Percentiles rank a stretch among this genome's conserved stretches.
Conservation (phyloP, 345 rosid genomes). For the Eucalyptus camaldulensis region DNA sequence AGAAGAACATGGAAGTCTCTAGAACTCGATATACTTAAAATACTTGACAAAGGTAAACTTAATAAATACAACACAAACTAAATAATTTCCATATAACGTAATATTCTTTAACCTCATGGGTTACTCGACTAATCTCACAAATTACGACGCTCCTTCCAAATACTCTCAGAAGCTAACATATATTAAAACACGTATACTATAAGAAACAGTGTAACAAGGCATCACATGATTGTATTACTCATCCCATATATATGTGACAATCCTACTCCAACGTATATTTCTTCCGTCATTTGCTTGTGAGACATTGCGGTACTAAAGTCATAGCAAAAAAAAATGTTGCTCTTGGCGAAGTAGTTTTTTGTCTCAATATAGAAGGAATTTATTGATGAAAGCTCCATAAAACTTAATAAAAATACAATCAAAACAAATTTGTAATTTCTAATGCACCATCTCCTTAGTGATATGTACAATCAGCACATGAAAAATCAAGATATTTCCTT, state of each 20-base stretch:
- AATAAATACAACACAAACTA: not conserved
- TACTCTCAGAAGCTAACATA: not conserved
- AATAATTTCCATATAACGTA: not conserved
- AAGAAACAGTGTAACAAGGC: not conserved
- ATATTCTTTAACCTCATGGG: not conserved
- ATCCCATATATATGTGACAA: not conserved
- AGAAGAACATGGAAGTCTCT: not conserved
- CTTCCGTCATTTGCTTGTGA: not conserved
- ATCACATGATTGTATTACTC: not conserved
- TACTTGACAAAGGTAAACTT: not conserved
- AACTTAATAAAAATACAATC: not conserved
- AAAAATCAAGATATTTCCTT: not conserved
- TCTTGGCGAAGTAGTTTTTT: not conserved
- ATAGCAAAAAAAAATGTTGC: too few species aligned
- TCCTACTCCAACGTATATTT: not conserved
- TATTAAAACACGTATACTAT: not conserved
- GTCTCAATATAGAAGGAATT: not conserved
- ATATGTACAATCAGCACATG: not conserved
- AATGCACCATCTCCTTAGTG: not conserved
- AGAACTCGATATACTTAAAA: not conserved
- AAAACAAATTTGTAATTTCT: not conserved
- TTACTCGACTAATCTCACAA: not conserved
- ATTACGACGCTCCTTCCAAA: not conserved
- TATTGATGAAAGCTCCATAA: not conserved
- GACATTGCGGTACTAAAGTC: not conserved